Evolutionary conservation across 2,329 filamentous ascomycete genomes (phyloP).

Genomic region (Chrysosphaeria jannelii): DNA sequence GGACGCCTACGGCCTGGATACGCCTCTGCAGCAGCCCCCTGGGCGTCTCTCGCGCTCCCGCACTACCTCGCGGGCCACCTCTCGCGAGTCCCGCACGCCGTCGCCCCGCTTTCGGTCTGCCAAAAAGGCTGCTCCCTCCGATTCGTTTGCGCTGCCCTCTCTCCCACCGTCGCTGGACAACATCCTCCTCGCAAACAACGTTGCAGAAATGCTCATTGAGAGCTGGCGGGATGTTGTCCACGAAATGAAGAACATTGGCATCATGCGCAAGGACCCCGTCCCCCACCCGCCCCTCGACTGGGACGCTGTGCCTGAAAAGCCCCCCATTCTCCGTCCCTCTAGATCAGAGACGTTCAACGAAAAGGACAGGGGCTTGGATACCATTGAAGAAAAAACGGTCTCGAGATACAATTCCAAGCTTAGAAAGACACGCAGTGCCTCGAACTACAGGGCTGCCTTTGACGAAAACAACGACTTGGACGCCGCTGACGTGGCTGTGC

Average conservation of each 20-base stretch:
- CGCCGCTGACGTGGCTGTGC: neutral
- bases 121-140: constrained; percentile 5
- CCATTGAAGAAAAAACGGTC: constrained; percentile 1
- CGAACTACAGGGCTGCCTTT: constrained; percentile 1
- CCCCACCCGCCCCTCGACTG: constrained; percentile 1
- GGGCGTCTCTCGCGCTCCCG: constrained; percentile 7
- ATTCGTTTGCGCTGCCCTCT: constrained; percentile 4
- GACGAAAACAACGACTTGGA: neutral
- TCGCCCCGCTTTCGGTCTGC: constrained; percentile 14
- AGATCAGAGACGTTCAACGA: constrained; percentile 4
- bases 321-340: constrained; percentile 2
- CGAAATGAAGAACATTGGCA: constrained; percentile 21
- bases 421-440: constrained; percentile 4
- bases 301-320: too few species aligned
- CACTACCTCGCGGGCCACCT: constrained; percentile 10
- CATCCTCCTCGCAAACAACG: constrained; percentile 22
- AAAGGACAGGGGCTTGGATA: constrained; percentile 1
- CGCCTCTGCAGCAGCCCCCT: too few species aligned
- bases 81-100: constrained; percentile 7
- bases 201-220: constrained; percentile 33
- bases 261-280: constrained; percentile 6
- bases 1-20: constrained; percentile 16
- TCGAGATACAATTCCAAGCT: constrained; percentile 1
- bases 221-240: constrained; percentile 33
- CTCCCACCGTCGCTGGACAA: constrained; percentile 17